A percentile compares a stretch with the other conserved stretches of the same genome.
Evolutionary conservation across 2,329 filamentous ascomycete genomes (phyloP).

Genomic region (Colletotrichum caudatum): DNA sequence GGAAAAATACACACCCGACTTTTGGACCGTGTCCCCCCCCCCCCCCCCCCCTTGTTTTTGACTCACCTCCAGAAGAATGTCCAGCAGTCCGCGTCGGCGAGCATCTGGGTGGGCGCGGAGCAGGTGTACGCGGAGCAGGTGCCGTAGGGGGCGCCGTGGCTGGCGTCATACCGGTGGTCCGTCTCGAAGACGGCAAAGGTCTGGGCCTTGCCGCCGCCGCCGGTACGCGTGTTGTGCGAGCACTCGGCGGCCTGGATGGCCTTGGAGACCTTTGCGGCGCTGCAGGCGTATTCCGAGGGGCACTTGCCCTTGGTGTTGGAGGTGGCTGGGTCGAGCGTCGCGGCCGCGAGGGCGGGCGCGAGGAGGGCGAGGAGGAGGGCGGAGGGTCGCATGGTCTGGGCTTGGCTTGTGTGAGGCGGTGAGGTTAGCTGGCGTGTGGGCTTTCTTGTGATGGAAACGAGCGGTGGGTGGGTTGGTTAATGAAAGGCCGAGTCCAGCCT

Average conservation of each 20-base stretch:
- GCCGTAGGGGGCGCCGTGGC: constrained; percentile 35
- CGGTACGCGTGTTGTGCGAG: constrained; percentile 39
- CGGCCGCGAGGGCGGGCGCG: constrained; percentile 32
- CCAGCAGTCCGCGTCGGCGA: constrained; percentile 34
- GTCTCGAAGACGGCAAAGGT: constrained; percentile 40
- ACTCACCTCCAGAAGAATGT: constrained; percentile 41
- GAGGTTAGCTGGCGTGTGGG: background rate
- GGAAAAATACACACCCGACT: too few relatives aligned
- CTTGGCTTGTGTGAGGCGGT: background rate
- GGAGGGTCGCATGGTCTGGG: constrained; percentile 22
- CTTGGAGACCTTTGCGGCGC: constrained; percentile 37
- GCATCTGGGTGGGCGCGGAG: constrained; percentile 29
- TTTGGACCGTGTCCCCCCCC: background rate
- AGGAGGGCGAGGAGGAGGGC: constrained; percentile 30
- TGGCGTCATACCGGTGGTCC: constrained; percentile 35
- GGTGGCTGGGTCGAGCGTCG: constrained; percentile 36
- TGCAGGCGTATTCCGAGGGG: constrained; percentile 33
- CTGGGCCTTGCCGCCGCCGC: constrained; percentile 21
- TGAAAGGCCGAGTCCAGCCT: constrained; percentile 9
- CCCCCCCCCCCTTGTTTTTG: too few relatives aligned
- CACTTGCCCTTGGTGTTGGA: constrained; percentile 40
- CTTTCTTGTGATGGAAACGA: background rate
- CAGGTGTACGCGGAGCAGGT: constrained; percentile 38
- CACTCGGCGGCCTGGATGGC: constrained; percentile 41
- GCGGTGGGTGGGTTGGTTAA: background rate